Conservation (phyloP, 768 basidiomycete species). For the Leucocoprinus birnbaumii region DNA sequence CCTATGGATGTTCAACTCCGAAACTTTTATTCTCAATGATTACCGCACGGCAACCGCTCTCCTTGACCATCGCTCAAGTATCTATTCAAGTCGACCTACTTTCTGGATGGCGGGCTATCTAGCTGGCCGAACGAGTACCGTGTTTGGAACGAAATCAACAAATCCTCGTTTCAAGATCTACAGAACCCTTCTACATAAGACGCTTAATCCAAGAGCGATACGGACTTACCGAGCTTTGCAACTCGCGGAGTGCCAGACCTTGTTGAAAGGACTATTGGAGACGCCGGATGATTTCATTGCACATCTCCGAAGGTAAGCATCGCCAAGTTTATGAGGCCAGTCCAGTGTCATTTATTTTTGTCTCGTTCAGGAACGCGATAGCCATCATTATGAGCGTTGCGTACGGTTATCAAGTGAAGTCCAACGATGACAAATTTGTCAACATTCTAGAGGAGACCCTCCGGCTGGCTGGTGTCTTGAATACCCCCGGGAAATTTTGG, state of each 20-base stretch:
- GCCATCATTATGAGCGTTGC: too few species aligned
- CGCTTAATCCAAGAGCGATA: conserved; percentile 31
- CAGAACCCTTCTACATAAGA: conserved; percentile 29
- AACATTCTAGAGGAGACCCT: background rate
- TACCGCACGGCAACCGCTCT: conserved; percentile 39
- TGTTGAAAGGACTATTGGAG: too few species aligned
- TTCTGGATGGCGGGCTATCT: conserved; percentile 28
- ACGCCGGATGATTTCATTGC: too few species aligned
- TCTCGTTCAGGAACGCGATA: too few species aligned
- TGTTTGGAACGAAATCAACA: conserved; percentile 23
- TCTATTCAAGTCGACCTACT: conserved; percentile 48
- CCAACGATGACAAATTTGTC: too few species aligned
- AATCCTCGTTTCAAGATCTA: too few species aligned
- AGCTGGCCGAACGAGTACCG: conserved; percentile 23
- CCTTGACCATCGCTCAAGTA: conserved; percentile 41
- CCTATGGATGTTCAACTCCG: conserved; percentile 24
- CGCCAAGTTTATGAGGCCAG: too few species aligned
- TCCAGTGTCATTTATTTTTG: too few species aligned
- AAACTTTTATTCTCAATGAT: conserved; percentile 46
- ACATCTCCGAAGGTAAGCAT: too few species aligned
- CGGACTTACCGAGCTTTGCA: conserved; percentile 28
- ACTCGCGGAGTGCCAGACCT: conserved; percentile 22
- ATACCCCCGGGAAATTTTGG: conserved; percentile 3
- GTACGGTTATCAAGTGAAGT: too few species aligned
- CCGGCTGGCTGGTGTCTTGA: background rate